A percentile compares a stretch with the other conserved stretches of the same genome.
Evolutionary conservation across 768 basidiomycete genomes (phyloP).

Genomic region (Stropharia rugosoannulata): DNA sequence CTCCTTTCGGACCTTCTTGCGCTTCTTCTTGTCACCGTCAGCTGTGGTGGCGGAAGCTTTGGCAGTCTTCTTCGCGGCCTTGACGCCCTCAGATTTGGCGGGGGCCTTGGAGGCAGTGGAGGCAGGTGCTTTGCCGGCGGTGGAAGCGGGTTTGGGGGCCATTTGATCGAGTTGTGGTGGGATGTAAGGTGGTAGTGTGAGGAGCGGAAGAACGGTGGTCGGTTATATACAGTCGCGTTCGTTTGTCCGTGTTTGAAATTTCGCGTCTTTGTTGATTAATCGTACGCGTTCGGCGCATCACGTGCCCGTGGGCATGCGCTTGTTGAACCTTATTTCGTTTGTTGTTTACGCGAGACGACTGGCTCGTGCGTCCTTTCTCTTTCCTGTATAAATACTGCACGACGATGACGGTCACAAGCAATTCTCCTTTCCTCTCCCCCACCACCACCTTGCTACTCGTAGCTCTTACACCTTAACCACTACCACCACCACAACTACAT

Average conservation of each 20-base stretch:
- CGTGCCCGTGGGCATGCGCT: slow-evolving; percentile 38
- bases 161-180: slow-evolving; percentile 37
- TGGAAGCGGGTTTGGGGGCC: slow-evolving; percentile 83
- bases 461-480: slow-evolving; percentile 19
- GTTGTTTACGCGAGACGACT: slow-evolving; percentile 20
- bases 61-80: slow-evolving; percentile 81
- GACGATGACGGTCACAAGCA: slow-evolving; percentile 19
- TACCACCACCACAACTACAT: slow-evolving; percentile 14
- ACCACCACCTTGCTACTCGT: slow-evolving; percentile 15
- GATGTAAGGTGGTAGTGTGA: slow-evolving; percentile 32
- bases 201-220: slow-evolving; percentile 28
- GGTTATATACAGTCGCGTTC: slow-evolving; percentile 42
- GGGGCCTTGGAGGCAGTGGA: slow-evolving; percentile 74
- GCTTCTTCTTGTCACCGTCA: slow-evolving; percentile 84
- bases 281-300: slow-evolving; percentile 32
- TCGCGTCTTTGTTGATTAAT: slow-evolving; percentile 47
- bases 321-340: slow-evolving; percentile 48
- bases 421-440: slow-evolving; percentile 17
- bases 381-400: slow-evolving; percentile 36
- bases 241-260: slow-evolving; percentile 42
- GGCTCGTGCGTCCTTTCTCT: slow-evolving; percentile 22
- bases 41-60: slow-evolving; percentile 61
- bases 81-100: slow-evolving; percentile 61
- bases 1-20: slow-evolving; percentile 84
- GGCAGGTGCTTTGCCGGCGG: slow-evolving; percentile 80